Evolutionary conservation across 345 rosid genomes (phyloP).

Genomic region (Hypericum androsaemum): DNA sequence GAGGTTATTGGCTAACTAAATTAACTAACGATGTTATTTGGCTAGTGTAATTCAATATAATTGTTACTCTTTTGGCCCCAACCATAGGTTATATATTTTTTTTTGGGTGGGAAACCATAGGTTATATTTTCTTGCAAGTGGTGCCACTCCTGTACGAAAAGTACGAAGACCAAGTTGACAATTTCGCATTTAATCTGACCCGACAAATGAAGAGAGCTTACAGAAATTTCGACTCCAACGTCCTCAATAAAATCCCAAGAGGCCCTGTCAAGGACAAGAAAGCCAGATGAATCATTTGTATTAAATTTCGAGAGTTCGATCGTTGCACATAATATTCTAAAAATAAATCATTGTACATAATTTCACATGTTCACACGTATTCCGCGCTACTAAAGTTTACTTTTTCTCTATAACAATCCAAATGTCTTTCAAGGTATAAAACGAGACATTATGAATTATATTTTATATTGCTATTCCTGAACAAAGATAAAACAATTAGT

Average conservation of each 20-base stretch:
- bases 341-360: too few relatives aligned
- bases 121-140: constrained; percentile 41
- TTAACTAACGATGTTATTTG: not conserved
- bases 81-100: too few relatives aligned
- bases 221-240: constrained; percentile 36
- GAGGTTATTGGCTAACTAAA: not conserved
- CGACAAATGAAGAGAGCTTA: constrained; percentile 34
- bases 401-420: too few relatives aligned
- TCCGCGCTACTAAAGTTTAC: too few relatives aligned
- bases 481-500: too few relatives aligned
- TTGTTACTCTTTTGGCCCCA: not conserved
- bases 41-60: not conserved
- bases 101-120: too few relatives aligned
- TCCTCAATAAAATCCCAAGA: constrained; percentile 80
- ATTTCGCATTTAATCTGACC: constrained; percentile 22
- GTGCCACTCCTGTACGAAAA: constrained; percentile 58
- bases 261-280: constrained; percentile 58
- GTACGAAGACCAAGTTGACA: constrained; percentile 58
- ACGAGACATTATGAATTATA: too few relatives aligned
- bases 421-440: too few relatives aligned
- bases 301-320: too few relatives aligned
- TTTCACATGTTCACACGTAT: too few relatives aligned
- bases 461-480: too few relatives aligned
- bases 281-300: constrained; percentile 12
- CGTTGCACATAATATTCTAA: too few relatives aligned